phyloP scores from a whole-genome alignment of 2,329 filamentous ascomycete genomes.

The Beauveria pseudobassiana region DNA sequence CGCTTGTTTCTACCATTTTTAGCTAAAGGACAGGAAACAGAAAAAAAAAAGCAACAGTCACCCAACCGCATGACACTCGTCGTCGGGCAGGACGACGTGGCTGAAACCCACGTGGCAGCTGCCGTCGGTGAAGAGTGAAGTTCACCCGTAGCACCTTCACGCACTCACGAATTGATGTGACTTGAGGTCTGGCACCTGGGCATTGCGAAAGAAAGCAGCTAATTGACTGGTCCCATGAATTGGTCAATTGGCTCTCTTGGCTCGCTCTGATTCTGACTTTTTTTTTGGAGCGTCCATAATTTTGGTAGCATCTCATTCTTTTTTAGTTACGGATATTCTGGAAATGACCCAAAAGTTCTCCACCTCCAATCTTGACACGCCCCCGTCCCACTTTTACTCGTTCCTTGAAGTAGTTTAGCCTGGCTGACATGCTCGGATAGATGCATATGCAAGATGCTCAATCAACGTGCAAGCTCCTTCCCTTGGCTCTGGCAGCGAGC shows the following conservation, averaged over 20 bases:
- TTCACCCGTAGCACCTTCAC: no score
- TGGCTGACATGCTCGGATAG: constrained; percentile 3
- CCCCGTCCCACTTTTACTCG: not conserved
- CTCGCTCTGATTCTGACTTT: not conserved
- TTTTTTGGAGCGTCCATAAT: not conserved
- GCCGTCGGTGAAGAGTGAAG: not conserved
- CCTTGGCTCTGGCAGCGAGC: no score
- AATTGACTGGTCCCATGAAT: not conserved
- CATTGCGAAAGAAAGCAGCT: not conserved
- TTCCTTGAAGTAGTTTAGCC: not conserved
- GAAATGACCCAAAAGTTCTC: not conserved
- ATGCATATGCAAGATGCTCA: constrained; percentile 7
- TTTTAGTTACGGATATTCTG: not conserved
- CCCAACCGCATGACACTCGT: no score
- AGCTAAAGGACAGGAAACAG: no score
- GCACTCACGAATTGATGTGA: no score
- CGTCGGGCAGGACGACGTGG: not conserved
- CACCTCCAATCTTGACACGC: not conserved
- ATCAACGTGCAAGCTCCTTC: no score
- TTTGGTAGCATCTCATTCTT: not conserved
- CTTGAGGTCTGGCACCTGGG: not conserved
- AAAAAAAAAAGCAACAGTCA: no score
- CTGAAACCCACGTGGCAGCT: constrained; percentile 9
- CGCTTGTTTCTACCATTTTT: no score
- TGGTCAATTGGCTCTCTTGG: not conserved